Conservation (phyloP, 495 filamentous ascomycete genomes). For the Penicillium odoratum region DNA sequence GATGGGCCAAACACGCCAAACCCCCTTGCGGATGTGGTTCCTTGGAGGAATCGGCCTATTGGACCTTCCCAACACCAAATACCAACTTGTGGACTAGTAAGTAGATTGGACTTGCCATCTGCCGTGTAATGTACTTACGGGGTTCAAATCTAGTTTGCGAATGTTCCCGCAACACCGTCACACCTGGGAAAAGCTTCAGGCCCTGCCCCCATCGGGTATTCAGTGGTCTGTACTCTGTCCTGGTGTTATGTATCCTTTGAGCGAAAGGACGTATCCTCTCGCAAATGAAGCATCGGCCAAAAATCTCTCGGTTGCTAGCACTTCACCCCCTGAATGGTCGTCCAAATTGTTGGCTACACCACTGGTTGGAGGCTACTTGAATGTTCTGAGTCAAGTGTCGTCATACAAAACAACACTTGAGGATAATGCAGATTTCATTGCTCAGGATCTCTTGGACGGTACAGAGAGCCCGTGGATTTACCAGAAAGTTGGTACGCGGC, state of each 20-base stretch:
- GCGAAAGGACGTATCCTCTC: slow-evolving; percentile 18
- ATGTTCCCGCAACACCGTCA: slow-evolving; percentile 27
- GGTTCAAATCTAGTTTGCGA: slow-evolving; percentile 26
- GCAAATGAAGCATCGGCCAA: slow-evolving; percentile 14
- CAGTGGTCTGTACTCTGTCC: slow-evolving; percentile 34
- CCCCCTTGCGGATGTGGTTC: slow-evolving; percentile 33
- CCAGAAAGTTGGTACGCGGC: slow-evolving; percentile 30
- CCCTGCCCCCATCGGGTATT: slow-evolving; percentile 20
- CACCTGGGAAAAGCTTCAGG: slow-evolving; percentile 24
- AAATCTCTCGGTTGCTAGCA: slow-evolving; percentile 23
- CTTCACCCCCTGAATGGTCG: slow-evolving; percentile 18
- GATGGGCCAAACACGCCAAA: slow-evolving; percentile 23
- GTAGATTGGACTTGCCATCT: neutral
- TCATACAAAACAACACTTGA: slow-evolving; percentile 29
- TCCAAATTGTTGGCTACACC: slow-evolving; percentile 17
- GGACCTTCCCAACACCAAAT: slow-evolving; percentile 23
- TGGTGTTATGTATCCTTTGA: slow-evolving; percentile 23
- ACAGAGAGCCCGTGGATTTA: slow-evolving; percentile 22
- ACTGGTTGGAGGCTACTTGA: slow-evolving; percentile 21
- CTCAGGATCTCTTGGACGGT: slow-evolving; percentile 32
- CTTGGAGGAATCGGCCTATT: slow-evolving; percentile 26
- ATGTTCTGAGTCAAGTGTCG: slow-evolving; percentile 17
- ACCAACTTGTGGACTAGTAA: slow-evolving; percentile 32
- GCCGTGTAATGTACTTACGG: neutral
- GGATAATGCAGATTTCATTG: slow-evolving; percentile 38